Conservation (phyloP, 768 basidiomycete species). For the Flagelloscypha sp. region DNA sequence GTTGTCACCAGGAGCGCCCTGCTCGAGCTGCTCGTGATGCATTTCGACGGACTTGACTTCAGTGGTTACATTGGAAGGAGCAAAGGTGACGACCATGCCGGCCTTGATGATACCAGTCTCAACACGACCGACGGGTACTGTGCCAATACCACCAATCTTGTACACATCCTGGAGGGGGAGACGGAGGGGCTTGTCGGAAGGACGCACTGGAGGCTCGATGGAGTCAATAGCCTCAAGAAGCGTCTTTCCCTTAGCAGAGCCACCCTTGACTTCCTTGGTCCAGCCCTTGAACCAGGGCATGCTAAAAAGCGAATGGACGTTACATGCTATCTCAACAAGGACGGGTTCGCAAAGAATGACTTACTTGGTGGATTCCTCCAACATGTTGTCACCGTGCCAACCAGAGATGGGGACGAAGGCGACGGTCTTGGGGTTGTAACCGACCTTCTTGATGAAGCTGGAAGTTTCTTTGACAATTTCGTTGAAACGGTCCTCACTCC, state of each 20-base stretch:
- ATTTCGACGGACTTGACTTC: slow-evolving; percentile 99
- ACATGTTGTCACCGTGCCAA: slow-evolving; percentile 99
- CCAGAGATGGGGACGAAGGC: slow-evolving; percentile 99
- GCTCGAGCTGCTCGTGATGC: slow-evolving; percentile 96
- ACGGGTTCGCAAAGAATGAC: slow-evolving; percentile 18
- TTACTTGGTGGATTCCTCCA: slow-evolving; percentile 95
- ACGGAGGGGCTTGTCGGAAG: slow-evolving; percentile 99
- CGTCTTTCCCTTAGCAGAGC: slow-evolving; percentile 95
- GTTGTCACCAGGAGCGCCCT: slow-evolving; percentile 97
- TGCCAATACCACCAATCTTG: slow-evolving; percentile 99
- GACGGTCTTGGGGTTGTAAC: slow-evolving; percentile 98
- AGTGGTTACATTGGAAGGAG: slow-evolving; percentile 96
- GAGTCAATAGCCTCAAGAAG: slow-evolving; percentile 99
- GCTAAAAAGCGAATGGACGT: slow-evolving; percentile 36
- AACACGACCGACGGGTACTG: slow-evolving; percentile 99
- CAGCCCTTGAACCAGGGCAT: slow-evolving; percentile 99
- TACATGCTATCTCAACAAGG: no score
- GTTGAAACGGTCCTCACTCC: slow-evolving; percentile 99
- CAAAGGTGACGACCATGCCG: slow-evolving; percentile 97
- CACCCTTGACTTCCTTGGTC: slow-evolving; percentile 92
- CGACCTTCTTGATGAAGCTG: slow-evolving; percentile 99
- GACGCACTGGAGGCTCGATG: slow-evolving; percentile 95
- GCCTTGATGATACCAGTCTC: slow-evolving; percentile 99
- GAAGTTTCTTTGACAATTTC: slow-evolving; percentile 99
- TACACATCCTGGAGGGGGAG: slow-evolving; percentile 99